phyloP scores from a whole-genome alignment of 805 yeast species.

The Monosporozyma solicola region DNA sequence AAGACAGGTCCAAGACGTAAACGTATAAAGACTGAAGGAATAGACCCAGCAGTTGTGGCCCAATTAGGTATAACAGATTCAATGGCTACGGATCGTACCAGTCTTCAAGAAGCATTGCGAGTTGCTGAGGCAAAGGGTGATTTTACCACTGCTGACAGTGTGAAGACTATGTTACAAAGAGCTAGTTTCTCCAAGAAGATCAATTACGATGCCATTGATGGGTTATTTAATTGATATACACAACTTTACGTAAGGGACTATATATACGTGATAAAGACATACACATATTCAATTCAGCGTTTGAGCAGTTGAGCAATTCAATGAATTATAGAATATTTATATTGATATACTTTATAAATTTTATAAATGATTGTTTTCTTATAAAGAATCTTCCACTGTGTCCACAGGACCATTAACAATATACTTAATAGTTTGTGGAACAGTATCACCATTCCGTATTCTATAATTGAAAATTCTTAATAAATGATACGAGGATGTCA shows the following conservation, averaged over 20 bases:
- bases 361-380: not conserved
- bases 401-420: conserved; percentile 40
- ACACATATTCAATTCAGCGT: not conserved
- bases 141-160: conserved; percentile 66
- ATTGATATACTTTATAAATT: not conserved
- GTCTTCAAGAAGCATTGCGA: conserved; percentile 36
- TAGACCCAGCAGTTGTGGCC: not conserved
- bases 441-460: conserved; percentile 51
- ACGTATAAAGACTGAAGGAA: conserved; percentile 10
- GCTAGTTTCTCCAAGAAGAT: conserved; percentile 80
- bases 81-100: conserved; percentile 23
- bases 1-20: conserved; percentile 19
- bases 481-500: conserved; percentile 84
- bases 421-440: conserved; percentile 47
- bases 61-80: conserved; percentile 8
- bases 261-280: not conserved
- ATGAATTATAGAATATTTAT: not conserved
- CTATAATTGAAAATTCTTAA: conserved; percentile 65
- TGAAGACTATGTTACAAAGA: conserved; percentile 64
- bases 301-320: too few species aligned
- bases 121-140: conserved; percentile 28
- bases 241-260: not conserved
- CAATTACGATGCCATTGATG: conserved; percentile 74
- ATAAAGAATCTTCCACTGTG: not conserved
- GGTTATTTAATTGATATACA: conserved; percentile 29